Evolutionary conservation across 1,139 yeast genomes (phyloP), one percentile per base, ranked within the genome.

Genomic region (Pichiaceae sp.): DNA sequence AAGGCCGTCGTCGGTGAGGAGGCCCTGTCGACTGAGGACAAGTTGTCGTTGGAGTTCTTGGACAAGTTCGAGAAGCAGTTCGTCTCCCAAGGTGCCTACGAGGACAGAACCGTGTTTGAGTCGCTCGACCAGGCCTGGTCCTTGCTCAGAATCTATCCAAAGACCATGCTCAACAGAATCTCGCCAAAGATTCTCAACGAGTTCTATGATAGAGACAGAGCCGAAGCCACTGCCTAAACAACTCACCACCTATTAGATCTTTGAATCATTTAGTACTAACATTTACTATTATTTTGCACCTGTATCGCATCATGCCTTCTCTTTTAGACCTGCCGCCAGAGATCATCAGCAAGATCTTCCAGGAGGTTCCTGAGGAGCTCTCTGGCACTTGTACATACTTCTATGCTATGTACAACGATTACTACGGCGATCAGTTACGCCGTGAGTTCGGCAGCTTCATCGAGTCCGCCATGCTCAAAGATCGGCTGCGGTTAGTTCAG

Each of bases 1-100:
- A 91, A 91, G 70, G 96, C 98, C n/a, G 99, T 91, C 49, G 99
- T 91, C 53, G 99, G 99, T 76, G 99, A 91, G 66, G 99, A 91
- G 66, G 98, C 99, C 29, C 73, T 91, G 56, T 87, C 96, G 27
- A 85, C 86, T 49, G 99, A 91, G 66, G 99, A 91, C 67, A 93
- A 91, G 67, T 75, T 91, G 49, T 91, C 98, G 2, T 74, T 91
- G 57, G 99, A 91, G 68, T 91, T 91, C 62, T 78, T 91, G 68
- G 98, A 93, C 61, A 91, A 91, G 69, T 91, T 91, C 56, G 99
- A 91, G 66, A 86, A 84, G 72, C 82, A 91, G 39, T 93, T 93
- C 58, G 86, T 91, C 54, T 60, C 87, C 38, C 99, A 91, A 69
- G 97, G 96, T 60, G 87, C 95, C 38, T 91, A 91, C 60, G 98